Conservation (phyloP, 257 asterid genomes). For the Euphrasia confusa region DNA sequence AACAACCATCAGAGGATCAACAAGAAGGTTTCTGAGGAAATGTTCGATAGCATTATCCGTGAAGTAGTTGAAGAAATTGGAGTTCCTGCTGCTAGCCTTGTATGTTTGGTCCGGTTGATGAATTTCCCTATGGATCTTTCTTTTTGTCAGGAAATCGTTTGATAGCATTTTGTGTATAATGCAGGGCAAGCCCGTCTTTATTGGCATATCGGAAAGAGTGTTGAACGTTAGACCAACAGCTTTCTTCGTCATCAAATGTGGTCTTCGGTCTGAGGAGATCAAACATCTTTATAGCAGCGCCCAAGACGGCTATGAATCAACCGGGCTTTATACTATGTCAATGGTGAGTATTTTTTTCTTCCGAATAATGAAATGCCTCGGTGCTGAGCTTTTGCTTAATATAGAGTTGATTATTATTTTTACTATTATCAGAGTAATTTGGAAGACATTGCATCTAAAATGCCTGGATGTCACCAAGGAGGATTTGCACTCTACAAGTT, state of each 20-base stretch:
- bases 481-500: constrained; percentile 75
- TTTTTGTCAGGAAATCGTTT: not conserved
- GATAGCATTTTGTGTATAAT: constrained; percentile 18
- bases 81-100: constrained; percentile 64
- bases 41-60: constrained; percentile 87
- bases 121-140: not conserved
- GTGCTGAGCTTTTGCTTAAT: not conserved
- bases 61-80: constrained; percentile 98
- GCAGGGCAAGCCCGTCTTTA: constrained; percentile 70
- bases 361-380: not conserved
- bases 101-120: constrained; percentile 32
- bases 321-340: constrained; percentile 69
- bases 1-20: constrained; percentile 36
- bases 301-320: constrained; percentile 81
- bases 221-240: constrained; percentile 89
- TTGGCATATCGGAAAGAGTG: constrained; percentile 77
- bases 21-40: constrained; percentile 64
- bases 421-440: constrained; percentile 43
- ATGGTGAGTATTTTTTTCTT: constrained; percentile 45
- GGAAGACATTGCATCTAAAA: constrained; percentile 42
- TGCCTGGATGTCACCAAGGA: constrained; percentile 98
- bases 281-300: constrained; percentile 61
- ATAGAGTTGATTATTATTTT: not conserved
- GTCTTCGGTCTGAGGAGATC: constrained; percentile 63
- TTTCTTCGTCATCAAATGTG: constrained; percentile 78